Conservation (phyloP, 1,284 basidiomycete genomes). For the Meripilus lineatus region DNA sequence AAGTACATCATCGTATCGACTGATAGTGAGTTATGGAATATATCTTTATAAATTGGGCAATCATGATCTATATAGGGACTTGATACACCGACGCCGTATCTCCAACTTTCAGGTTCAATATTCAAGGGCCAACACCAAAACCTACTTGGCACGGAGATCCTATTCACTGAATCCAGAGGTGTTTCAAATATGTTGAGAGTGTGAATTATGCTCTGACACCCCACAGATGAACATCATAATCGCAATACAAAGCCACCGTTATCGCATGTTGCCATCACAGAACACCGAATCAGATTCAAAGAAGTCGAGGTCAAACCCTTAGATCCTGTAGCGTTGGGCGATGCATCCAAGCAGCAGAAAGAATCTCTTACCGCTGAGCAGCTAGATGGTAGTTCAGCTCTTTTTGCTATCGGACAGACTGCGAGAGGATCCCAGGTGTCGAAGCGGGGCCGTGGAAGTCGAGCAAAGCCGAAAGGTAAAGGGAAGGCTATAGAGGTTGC, state of each 20-base stretch:
- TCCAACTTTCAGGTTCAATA: conserved; percentile 70
- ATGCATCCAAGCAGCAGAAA: conserved; percentile 9
- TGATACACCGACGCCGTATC: conserved; percentile 66
- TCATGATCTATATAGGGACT: conserved; percentile 48
- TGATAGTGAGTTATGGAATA: conserved; percentile 52
- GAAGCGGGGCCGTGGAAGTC: not conserved
- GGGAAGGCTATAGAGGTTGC: conserved; percentile 1
- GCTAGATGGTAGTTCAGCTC: too few species aligned
- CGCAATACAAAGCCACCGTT: conserved; percentile 41
- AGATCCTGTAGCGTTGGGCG: conserved; percentile 4
- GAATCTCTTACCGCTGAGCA: not conserved
- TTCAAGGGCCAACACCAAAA: conserved; percentile 62
- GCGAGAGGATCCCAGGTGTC: not conserved
- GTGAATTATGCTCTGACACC: not conserved
- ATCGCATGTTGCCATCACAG: conserved; percentile 49
- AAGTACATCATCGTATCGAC: conserved; percentile 57
- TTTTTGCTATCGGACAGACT: not conserved
- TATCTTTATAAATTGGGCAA: not conserved
- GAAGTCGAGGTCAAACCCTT: conserved; percentile 53
- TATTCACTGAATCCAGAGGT: conserved; percentile 66
- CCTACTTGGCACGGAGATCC: conserved; percentile 65
- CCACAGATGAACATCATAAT: conserved; percentile 26
- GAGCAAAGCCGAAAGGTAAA: conserved; percentile 1
- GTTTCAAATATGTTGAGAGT: too few species aligned
- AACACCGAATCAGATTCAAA: conserved; percentile 59